Conservation (phyloP, 805 yeast species). For the Huiozyma sinensis region DNA sequence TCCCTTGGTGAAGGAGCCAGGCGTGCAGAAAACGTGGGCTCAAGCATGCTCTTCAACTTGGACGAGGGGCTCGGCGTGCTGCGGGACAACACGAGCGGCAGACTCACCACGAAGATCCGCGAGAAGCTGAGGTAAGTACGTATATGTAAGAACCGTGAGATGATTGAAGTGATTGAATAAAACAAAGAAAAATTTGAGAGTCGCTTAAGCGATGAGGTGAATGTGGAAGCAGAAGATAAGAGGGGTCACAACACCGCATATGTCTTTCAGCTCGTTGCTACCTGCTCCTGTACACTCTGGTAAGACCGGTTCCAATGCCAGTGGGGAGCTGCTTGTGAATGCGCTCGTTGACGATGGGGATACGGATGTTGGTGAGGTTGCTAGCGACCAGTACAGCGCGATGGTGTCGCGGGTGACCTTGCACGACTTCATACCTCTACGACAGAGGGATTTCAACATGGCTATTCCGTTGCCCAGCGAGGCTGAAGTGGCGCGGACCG, state of each 20-base stretch:
- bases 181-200: too few species aligned
- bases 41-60: slow-evolving; percentile 1
- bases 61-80: slow-evolving; percentile 3
- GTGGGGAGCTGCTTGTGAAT: too few species aligned
- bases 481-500: slow-evolving; percentile 36
- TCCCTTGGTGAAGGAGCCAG: slow-evolving; percentile 3
- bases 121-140: slow-evolving; percentile 12
- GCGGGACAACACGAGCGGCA: slow-evolving; percentile 12
- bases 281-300: slow-evolving; percentile 16
- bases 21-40: background rate
- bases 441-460: slow-evolving; percentile 34
- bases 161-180: too few species aligned
- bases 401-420: slow-evolving; percentile 29
- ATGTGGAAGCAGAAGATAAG: too few species aligned
- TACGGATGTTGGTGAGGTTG: background rate
- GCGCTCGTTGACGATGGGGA: background rate
- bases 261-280: slow-evolving; percentile 17
- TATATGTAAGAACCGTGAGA: background rate
- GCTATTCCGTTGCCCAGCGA: slow-evolving; percentile 36
- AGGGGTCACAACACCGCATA: background rate
- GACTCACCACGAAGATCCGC: slow-evolving; percentile 17
- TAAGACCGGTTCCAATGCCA: background rate
- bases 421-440: slow-evolving; percentile 51
- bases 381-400: background rate
- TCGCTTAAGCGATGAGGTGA: too few species aligned